Base-by-base conservation (phyloP, 2,329 filamentous ascomycete species). In the Calonectria pauciramosa region DNA sequence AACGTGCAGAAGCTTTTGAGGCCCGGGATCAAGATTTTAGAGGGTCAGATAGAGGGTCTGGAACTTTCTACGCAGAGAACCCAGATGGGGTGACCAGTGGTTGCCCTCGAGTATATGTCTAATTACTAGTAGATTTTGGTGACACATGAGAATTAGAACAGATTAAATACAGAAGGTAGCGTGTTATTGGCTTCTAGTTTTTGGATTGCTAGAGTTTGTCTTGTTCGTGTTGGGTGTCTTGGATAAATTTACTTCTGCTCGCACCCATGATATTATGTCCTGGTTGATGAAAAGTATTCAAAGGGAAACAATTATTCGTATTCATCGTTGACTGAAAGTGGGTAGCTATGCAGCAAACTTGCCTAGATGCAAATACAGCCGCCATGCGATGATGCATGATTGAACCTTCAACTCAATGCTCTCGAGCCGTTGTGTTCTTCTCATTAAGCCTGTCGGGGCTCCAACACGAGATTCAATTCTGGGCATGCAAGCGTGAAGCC, bases 381-480 rank as follows among this genome's bases (percentile, higher is more conserved):
- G 1, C 20, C 44, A 13, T 13, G 11, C 23, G 44, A 23, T 13
- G n/a, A 47, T 41, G 20, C 8, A 47, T 23, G 44, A 5, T 10
- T 23, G n/a, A 23, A 47, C 10, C 8, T 13, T 13, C 3, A 18
- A n/a, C n/a, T 47, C 44, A 1, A 23, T 47, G 20, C 20, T 47
- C n/a, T 47, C n/a, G 4, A 44, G n/a, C 3, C 9, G n/a, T 47
- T 3, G 9, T 3, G 9, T 23, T 47, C 44, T 11, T 23, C 0
- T 36, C 34, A 16, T 32, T 54, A 54, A 9, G 8, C 51, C 36
- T 41, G 14, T 14, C 59, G 36, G 4, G 59, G 59, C 6, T 23
- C 34, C n/a, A 76, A 70, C 5, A 76, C 52, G 3, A 76, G 41
- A 7, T 76, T 66, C 9, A 76, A 34, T 26, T 70, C 64, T 4